phyloP scores from a whole-genome alignment of 257 asterid species.

The Agastache rugosa region DNA sequence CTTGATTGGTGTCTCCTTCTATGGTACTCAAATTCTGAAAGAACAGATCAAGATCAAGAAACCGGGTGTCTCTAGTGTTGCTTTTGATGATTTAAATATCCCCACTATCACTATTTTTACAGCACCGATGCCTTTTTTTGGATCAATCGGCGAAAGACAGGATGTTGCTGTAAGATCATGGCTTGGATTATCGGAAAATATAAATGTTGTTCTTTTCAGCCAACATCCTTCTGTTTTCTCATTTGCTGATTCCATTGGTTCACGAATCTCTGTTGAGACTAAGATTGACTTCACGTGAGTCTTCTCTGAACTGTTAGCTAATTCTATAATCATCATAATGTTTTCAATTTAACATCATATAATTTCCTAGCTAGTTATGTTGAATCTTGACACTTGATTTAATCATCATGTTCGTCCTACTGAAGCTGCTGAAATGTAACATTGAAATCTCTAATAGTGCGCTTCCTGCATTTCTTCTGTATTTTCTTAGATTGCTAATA shows the following conservation, averaged over 20 bases:
- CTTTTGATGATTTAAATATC: conserved; percentile 44
- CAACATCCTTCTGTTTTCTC: conserved; percentile 73
- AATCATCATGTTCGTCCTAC: neutral
- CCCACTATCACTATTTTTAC: conserved; percentile 74
- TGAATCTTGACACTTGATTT: neutral
- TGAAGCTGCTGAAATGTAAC: neutral
- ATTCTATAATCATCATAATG: conserved; percentile 1
- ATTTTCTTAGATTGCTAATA: conserved; percentile 22
- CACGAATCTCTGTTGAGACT: conserved; percentile 76
- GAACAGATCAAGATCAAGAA: conserved; percentile 43
- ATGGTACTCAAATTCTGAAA: conserved; percentile 64
- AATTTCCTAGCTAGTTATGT: neutral
- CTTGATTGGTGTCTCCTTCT: conserved; percentile 72
- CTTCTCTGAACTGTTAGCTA: conserved; percentile 15
- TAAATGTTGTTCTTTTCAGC: conserved; percentile 79
- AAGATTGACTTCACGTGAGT: conserved; percentile 89
- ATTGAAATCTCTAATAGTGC: neutral
- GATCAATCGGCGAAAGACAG: conserved; percentile 68
- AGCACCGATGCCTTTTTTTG: conserved; percentile 80
- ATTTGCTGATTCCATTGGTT: conserved; percentile 62
- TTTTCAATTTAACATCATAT: neutral
- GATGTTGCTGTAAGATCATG: conserved; percentile 83
- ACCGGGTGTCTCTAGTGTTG: conserved; percentile 36
- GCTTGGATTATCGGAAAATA: conserved; percentile 71
- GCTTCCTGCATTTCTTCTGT: neutral